Base-by-base conservation (phyloP, 2,329 filamentous ascomycete species). In the Tolypocladium album region DNA sequence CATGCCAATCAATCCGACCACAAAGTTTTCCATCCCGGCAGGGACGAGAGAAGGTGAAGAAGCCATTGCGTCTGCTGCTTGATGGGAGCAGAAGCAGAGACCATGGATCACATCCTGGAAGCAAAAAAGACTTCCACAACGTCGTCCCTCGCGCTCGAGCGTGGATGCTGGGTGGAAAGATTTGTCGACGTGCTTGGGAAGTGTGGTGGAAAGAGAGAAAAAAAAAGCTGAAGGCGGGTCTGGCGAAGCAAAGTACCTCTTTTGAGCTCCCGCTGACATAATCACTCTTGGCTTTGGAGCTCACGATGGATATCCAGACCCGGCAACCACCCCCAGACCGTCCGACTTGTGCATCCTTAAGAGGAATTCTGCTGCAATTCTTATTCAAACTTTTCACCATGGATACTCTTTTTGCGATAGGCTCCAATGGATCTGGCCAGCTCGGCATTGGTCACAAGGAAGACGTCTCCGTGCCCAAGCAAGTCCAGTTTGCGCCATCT, bases 1-100 rank as follows among this genome's bases (percentile, higher is more conserved):
- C 92, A 99, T 97, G 62, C 94, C 94, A 73, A 99, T 99, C 71
- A 99, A 89, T 66, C 94, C 94, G 66, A 99, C 84, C 64, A 88
- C 85, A 72, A 90, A 90, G 70, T 83, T 80, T 67, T 87, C 84
- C 87, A 84, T 84, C 65, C 70, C 77, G 17, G 68, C 62, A 22
- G 77, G 76, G 63, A 75, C 61, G 55, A 66, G 50, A 53, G 61
- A 62, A 45, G 61, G 60, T 34, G 62, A 53, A 58, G 67, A 66
- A 59, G 68, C 66, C 72, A 75, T 75, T 62, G 56, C 66, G 59
- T 67, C 62, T 68, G 61, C 63, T 66, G 64, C 64, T 63, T 62
- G 63, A 64, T 60, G 64, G 57, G 62, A 61, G 63, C 61, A 64
- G 57, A 64, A 68, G 62, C 64, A 67, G 61, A 59, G 61, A 59